A percentile compares a stretch with the other conserved stretches of the same genome.
Conservation (phyloP, 2,329 filamentous ascomycete species). For the Colletotrichum lindemuthianum region DNA sequence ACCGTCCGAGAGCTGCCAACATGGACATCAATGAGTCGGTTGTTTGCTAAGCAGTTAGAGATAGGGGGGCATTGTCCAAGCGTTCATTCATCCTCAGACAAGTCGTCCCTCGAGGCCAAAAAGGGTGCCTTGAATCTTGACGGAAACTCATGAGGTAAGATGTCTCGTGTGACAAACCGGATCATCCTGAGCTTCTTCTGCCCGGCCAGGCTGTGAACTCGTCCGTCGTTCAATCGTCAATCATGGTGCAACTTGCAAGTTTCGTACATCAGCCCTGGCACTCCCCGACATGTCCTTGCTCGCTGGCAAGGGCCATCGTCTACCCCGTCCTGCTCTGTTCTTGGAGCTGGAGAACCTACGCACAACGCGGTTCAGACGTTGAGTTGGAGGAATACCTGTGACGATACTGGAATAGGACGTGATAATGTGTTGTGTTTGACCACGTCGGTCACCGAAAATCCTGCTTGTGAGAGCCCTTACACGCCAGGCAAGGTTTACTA, state of each 20-base stretch:
- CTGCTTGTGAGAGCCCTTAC: too few relatives aligned
- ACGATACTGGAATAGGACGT: not conserved
- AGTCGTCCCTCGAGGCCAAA: not conserved
- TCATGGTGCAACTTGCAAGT: not conserved
- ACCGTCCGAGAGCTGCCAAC: not conserved
- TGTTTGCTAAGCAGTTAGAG: too few relatives aligned
- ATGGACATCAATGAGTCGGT: not conserved
- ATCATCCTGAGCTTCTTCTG: too few relatives aligned
- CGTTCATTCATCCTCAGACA: conserved; percentile 6
- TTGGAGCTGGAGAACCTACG: not conserved
- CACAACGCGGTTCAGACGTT: not conserved
- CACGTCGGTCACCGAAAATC: too few relatives aligned
- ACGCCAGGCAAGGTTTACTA: too few relatives aligned
- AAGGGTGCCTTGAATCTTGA: not conserved
- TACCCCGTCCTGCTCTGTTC: not conserved
- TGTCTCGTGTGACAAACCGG: too few relatives aligned
- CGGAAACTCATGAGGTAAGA: not conserved
- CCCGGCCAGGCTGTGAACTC: not conserved
- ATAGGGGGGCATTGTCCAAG: conserved; percentile 19
- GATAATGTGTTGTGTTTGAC: too few relatives aligned
- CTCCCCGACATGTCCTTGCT: not conserved
- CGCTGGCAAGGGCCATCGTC: not conserved
- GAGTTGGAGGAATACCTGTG: not conserved
- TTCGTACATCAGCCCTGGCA: not conserved
- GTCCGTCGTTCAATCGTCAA: not conserved